phyloP scores from a whole-genome alignment of 208 protist species.

The Porcisia hertigi region DNA sequence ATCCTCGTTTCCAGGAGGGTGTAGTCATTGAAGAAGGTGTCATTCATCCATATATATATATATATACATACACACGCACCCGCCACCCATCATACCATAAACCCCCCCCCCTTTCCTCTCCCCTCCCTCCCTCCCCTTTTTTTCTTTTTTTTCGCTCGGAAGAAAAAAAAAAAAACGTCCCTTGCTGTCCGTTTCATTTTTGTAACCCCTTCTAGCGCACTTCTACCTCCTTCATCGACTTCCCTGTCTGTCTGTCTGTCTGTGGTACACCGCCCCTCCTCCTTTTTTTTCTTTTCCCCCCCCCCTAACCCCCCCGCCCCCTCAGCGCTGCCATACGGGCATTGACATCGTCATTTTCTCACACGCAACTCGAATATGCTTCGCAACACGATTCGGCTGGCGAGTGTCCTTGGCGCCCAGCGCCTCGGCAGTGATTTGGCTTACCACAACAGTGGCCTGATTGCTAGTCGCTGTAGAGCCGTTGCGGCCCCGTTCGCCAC shows the following conservation, averaged over 20 bases:
- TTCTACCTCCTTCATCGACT: no score
- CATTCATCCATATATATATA: not conserved
- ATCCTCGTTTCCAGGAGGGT: slow-evolving; percentile 1
- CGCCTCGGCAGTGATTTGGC: not conserved
- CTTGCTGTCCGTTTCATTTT: no score
- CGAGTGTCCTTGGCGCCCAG: not conserved
- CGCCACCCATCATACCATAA: no score
- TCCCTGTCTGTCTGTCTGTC: not conserved
- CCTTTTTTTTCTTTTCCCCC: not conserved
- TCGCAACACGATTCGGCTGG: slow-evolving; percentile 4
- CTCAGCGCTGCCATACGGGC: not conserved
- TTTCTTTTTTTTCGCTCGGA: slow-evolving; percentile 21
- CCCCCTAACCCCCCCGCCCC: not conserved
- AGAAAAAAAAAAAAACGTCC: no score
- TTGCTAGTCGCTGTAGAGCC: not conserved
- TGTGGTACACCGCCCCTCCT: not conserved
- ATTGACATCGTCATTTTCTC: not conserved
- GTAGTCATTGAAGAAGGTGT: slow-evolving; percentile 3
- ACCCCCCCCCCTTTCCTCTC: not conserved
- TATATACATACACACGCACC: no score
- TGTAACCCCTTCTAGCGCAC: no score
- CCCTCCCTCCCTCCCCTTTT: not conserved
- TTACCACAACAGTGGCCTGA: not conserved
- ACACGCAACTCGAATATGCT: not conserved
- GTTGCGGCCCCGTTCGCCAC: not conserved